Evolutionary conservation across 352 stramenopile species (phyloP), one percentile per base, ranked within the genome.

Genomic region (Pseudoperonospora humuli): DNA sequence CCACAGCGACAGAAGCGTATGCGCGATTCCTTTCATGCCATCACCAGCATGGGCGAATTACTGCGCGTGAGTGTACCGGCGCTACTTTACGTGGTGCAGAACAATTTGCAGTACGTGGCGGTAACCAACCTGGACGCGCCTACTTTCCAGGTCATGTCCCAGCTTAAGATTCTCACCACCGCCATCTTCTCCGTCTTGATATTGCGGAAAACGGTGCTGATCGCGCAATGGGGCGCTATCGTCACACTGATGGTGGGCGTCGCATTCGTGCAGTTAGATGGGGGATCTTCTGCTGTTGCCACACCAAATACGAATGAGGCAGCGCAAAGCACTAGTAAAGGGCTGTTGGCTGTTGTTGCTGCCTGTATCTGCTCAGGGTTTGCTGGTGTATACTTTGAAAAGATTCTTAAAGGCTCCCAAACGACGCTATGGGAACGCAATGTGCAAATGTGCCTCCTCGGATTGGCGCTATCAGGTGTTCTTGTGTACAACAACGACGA

Each of bases 91-190:
- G 73, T 88, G 13, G 61, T 89, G 28, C 80, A 89, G 49, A 92
- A 92, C 70, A 92, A 88, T 39, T 50, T 92, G 26, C 76, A 88
- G 61, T 87, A 89, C 41, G 64, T 89, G 18, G 76, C 80, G 10
- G 75, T 75, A 25, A 85, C 78, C 33, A 88, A 92, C 47, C 61
- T 92, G 38, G 80, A 92, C 41, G 76, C 78, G 5, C 67, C 76
- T 29, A 74, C 74, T 9, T 92, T 88, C 49, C 78, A 92, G 49
- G 67, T 92, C 51, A 70, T 86, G 35, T 88, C 86, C 64, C 80
- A 93, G 62, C 74, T 93, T 58, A 93, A 93, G 64, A 93, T 93
- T 61, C 63, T 90, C 23, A 90, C 80, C 9, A 93, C 80, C 7
- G 77, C 80, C 28, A 64, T 90, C 28, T 93, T 93, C 57, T 88